Evolutionary conservation across 495 filamentous ascomycete species (phyloP).

Genomic region (Podospora fimiseda): DNA sequence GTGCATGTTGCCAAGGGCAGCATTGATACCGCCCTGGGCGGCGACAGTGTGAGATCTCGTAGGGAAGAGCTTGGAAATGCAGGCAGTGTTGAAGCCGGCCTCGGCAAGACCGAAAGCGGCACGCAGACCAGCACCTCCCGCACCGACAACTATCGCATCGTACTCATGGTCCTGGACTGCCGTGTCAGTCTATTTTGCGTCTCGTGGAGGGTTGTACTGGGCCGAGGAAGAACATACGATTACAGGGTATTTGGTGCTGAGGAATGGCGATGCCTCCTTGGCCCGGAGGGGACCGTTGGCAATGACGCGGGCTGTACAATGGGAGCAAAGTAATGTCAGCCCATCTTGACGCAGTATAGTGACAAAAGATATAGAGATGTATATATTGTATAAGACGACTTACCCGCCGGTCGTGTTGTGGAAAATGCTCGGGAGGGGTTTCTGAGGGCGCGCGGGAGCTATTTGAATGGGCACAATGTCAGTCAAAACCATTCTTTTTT

Average conservation of each 20-base stretch:
- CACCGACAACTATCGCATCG: conserved; percentile 88
- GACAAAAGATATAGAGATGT: neutral
- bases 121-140: conserved; percentile 87
- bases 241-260: conserved; percentile 82
- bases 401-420: conserved; percentile 75
- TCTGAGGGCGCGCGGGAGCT: conserved; percentile 43
- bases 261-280: conserved; percentile 79
- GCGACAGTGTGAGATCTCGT: conserved; percentile 94
- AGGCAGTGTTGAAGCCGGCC: conserved; percentile 96
- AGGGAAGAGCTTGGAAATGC: conserved; percentile 96
- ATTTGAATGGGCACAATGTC: too few relatives aligned
- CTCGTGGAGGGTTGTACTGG: neutral
- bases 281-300: conserved; percentile 77
- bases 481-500: too few relatives aligned
- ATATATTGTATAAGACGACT: conserved; percentile 19
- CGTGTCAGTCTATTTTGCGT: conserved; percentile 20
- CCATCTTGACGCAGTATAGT: neutral
- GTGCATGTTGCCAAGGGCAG: conserved; percentile 84
- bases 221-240: conserved; percentile 57
- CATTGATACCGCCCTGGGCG: conserved; percentile 91
- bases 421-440: conserved; percentile 71
- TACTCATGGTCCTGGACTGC: conserved; percentile 48
- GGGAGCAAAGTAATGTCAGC: conserved; percentile 7
- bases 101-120: conserved; percentile 95
- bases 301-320: conserved; percentile 57